Conservation (phyloP, 2,329 filamentous ascomycete genomes). For the Cladophialophora exuberans region DNA sequence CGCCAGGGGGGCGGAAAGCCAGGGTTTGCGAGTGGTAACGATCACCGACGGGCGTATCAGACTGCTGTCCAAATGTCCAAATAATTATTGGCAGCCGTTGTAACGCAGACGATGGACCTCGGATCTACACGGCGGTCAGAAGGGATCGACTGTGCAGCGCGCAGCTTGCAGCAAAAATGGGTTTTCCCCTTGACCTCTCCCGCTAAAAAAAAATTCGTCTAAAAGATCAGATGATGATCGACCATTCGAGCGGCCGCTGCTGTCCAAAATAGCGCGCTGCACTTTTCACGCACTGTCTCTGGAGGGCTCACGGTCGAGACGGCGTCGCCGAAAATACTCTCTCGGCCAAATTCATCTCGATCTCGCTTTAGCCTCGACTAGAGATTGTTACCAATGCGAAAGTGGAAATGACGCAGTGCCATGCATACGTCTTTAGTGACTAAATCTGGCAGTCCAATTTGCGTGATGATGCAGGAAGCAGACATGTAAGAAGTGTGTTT, state of each 20-base stretch:
- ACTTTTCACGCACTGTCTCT: not conserved
- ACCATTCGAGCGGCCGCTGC: too few species aligned
- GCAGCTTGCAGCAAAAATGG: slow-evolving; percentile 10
- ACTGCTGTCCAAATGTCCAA: slow-evolving; percentile 9
- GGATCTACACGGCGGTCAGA: slow-evolving; percentile 18
- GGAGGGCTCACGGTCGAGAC: not conserved
- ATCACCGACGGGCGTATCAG: slow-evolving; percentile 4
- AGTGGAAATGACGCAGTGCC: not conserved
- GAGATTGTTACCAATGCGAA: slow-evolving; percentile 7
- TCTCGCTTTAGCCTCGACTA: not conserved
- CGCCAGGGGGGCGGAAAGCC: slow-evolving; percentile 1
- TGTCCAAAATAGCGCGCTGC: too few species aligned
- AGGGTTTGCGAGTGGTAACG: not conserved
- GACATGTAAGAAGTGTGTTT: not conserved
- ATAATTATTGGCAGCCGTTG: slow-evolving; percentile 3
- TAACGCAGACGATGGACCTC: not conserved
- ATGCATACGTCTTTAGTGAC: not conserved
- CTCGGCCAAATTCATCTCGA: not conserved
- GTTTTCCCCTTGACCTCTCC: slow-evolving; percentile 15
- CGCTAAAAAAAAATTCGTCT: too few species aligned
- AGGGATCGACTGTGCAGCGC: slow-evolving; percentile 21
- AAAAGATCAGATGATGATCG: not conserved
- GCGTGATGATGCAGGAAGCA: not conserved
- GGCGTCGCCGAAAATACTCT: not conserved
- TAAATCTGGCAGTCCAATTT: slow-evolving; percentile 18